Conservation (phyloP, 106 monocot species). For the Vanilla planifolia region DNA sequence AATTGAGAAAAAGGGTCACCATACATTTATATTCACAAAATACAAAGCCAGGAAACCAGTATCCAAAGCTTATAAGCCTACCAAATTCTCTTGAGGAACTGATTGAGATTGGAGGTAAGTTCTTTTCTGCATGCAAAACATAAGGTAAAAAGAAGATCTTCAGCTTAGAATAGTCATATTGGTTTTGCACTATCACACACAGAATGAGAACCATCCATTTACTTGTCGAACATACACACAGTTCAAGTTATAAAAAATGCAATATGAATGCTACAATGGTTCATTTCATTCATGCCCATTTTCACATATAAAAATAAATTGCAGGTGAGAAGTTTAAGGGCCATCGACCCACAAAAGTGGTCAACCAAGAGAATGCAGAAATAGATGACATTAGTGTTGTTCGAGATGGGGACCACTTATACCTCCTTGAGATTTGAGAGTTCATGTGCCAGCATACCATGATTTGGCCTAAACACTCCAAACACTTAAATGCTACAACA, state of each 20-base stretch:
- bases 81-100: slow-evolving; percentile 39
- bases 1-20: slow-evolving; percentile 24
- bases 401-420: slow-evolving; percentile 47
- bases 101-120: slow-evolving; percentile 26
- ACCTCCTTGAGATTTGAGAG: slow-evolving; percentile 11
- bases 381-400: slow-evolving; percentile 39
- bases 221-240: background rate
- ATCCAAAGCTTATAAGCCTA: slow-evolving; percentile 28
- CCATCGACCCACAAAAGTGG: slow-evolving; percentile 19
- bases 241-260: background rate
- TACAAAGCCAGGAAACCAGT: slow-evolving; percentile 1
- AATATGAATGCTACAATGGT: background rate
- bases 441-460: background rate
- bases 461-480: slow-evolving; percentile 1
- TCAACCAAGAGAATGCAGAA: slow-evolving; percentile 39
- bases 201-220: background rate
- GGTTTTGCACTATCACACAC: no score
- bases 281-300: background rate
- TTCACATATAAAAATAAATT: slow-evolving; percentile 3
- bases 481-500: background rate
- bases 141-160: background rate
- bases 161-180: background rate
- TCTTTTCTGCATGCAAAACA: background rate
- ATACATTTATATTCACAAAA: slow-evolving; percentile 24
- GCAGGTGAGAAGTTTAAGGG: slow-evolving; percentile 41